Evolutionary conservation across 1,284 basidiomycete species (phyloP).

Genomic region (Boletus calvinii): DNA sequence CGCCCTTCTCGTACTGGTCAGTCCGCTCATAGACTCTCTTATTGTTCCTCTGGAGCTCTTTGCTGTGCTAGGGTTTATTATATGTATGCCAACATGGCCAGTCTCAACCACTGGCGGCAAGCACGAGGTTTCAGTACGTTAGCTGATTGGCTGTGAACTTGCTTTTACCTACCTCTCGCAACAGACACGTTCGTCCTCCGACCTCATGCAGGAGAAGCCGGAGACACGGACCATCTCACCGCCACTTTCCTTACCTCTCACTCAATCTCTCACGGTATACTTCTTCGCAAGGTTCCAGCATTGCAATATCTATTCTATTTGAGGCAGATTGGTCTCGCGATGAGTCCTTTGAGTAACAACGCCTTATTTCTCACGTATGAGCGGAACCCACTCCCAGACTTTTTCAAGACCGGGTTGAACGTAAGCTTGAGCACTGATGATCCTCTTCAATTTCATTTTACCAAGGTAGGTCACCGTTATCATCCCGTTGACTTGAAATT

Average conservation of each 20-base stretch:
- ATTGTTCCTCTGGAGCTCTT: not conserved
- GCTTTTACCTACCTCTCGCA: not conserved
- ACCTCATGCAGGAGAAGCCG: slow-evolving; percentile 97
- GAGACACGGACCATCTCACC: slow-evolving; percentile 96
- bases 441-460: slow-evolving; percentile 94
- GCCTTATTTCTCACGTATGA: slow-evolving; percentile 97
- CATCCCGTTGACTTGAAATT: not conserved
- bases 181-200: slow-evolving; percentile 94
- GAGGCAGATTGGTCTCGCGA: slow-evolving; percentile 95
- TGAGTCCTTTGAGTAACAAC: slow-evolving; percentile 98
- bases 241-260: slow-evolving; percentile 96
- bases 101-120: slow-evolving; percentile 90
- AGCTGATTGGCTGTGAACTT: not conserved
- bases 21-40: slow-evolving; percentile 18
- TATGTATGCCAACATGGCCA: slow-evolving; percentile 96
- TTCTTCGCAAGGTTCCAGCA: slow-evolving; percentile 95
- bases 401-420: slow-evolving; percentile 95
- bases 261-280: slow-evolving; percentile 98
- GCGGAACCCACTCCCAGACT: slow-evolving; percentile 95
- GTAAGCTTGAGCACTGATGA: slow-evolving; percentile 97
- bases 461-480: slow-evolving; percentile 57
- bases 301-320: slow-evolving; percentile 94
- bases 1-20: slow-evolving; percentile 93
- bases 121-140: slow-evolving; percentile 86
- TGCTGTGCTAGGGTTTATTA: slow-evolving; percentile 80